phyloP scores from a whole-genome alignment of 2,329 filamentous ascomycete genomes.

The Cladosporium austrohemisphaericum region DNA sequence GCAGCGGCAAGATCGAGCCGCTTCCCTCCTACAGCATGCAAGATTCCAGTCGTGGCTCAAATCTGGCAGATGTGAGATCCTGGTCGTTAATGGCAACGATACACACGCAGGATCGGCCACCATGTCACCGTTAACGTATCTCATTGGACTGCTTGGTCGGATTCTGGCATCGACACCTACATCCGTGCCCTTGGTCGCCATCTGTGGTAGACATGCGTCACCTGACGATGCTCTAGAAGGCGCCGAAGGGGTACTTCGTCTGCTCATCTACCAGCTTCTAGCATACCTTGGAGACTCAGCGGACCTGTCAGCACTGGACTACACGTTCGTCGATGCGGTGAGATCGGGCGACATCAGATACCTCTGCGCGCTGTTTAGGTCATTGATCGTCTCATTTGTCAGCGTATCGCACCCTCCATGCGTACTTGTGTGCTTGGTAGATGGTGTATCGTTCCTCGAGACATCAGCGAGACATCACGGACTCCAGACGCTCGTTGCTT shows the following conservation, averaged over 20 bases:
- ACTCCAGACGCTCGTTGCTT: neutral
- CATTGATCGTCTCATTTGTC: neutral
- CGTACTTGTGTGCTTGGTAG: slow-evolving; percentile 2
- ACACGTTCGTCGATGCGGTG: neutral
- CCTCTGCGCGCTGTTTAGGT: slow-evolving; percentile 2
- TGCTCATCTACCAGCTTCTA: slow-evolving; percentile 2
- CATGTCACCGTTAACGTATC: slow-evolving; percentile 5
- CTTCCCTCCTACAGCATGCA: neutral
- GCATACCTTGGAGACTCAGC: neutral
- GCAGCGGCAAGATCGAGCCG: slow-evolving; percentile 1
- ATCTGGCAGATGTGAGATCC: neutral
- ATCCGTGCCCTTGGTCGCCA: neutral
- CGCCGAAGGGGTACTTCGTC: slow-evolving; percentile 3
- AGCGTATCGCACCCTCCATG: neutral
- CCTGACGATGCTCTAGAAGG: slow-evolving; percentile 4
- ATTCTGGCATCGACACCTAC: neutral
- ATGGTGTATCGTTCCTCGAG: slow-evolving; percentile 7
- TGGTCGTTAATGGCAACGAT: slow-evolving; percentile 2
- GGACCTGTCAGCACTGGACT: neutral
- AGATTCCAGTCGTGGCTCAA: slow-evolving; percentile 5
- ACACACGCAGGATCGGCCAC: neutral
- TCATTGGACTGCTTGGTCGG: neutral
- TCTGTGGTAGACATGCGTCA: slow-evolving; percentile 2
- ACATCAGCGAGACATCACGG: neutral
- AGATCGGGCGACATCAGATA: slow-evolving; percentile 4